Evolutionary conservation across 345 rosid genomes (phyloP).

Genomic region (Carallia brachiata): DNA sequence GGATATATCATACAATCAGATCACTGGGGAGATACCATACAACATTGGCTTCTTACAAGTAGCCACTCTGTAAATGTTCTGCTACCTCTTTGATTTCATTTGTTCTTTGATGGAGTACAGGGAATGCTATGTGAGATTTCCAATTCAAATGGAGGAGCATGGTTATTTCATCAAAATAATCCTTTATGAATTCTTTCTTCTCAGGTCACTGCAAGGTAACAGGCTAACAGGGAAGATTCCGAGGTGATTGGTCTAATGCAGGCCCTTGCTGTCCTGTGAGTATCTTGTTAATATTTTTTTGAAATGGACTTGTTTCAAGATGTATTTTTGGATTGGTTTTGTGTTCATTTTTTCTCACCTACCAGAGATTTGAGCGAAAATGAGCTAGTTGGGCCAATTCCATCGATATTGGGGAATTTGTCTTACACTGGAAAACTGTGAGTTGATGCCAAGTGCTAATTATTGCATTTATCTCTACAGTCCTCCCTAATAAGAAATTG

Average conservation of each 20-base stretch:
- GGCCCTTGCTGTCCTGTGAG: conserved; percentile 96
- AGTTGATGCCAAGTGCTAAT: conserved; percentile 18
- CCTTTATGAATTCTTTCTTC: neutral
- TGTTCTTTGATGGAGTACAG: neutral
- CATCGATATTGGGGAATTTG: conserved; percentile 86
- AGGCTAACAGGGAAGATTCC: conserved; percentile 64
- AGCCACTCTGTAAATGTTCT: conserved; percentile 75
- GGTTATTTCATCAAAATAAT: neutral
- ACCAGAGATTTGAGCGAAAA: conserved; percentile 91
- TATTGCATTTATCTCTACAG: neutral
- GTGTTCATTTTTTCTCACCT: neutral
- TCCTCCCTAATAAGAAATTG: neutral
- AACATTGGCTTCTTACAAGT: conserved; percentile 96
- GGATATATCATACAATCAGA: conserved; percentile 86
- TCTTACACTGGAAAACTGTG: conserved; percentile 90
- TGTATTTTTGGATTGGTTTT: too few relatives aligned
- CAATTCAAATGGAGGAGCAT: neutral
- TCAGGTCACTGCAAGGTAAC: conserved; percentile 92
- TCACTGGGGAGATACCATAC: conserved; percentile 86
- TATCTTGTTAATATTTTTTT: neutral
- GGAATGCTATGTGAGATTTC: neutral
- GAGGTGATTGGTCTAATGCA: conserved; percentile 97
- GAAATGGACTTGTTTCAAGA: too few relatives aligned
- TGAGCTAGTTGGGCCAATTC: conserved; percentile 80
- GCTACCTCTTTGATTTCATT: too few relatives aligned